Base-by-base conservation (phyloP, 2,329 filamentous ascomycete species). In the Sordariomycetes sp. region DNA sequence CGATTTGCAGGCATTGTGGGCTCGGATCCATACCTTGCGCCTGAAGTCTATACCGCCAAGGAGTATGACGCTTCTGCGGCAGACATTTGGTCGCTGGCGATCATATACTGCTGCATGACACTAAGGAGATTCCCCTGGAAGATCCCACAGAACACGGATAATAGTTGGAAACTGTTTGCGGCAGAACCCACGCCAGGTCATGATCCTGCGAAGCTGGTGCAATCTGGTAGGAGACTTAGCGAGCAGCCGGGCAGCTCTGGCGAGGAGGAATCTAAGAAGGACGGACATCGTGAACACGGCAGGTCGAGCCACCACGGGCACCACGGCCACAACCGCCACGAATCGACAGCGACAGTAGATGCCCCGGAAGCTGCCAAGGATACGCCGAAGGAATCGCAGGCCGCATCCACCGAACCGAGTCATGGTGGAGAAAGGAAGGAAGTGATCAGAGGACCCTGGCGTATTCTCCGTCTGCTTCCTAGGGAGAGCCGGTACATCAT, bases 91-190 rank as follows among this genome's bases (percentile, higher is more conserved):
- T 98, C 92, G 9, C 68, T 98, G 39, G 92, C 90, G 14, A 98
- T 98, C 47, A 96, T 98, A 36, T 98, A 90, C 61, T 96, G 92
- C 60, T 98, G 92, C 66, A 98, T 98, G 92, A 92, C 86, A 5
- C 68, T 98, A 27, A 75, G 92, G 16, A 71, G 92, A 23, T 98
- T 98, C 52, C 92, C 92, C 0, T 98, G 92, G 92, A 98, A 98
- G 63, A 79, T 93, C 23, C 92, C 92, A 5, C 78, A 88, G 26
- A 65, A 87, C 54, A 85, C 85, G 4, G 92, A 98, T 56, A 96
- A 94, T 56, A 94, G 87, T 0, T 98, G 86, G 61, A 88, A 90
- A 49, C 72, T 98, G 2, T 98, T 98, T 53, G 80, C 90, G 11
- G 78, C 92, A 2, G 73, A 84, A 7, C 88, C 90, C 2, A 85